A percentile compares a stretch with the other conserved stretches of the same genome.
Evolutionary conservation across 106 monocot species (phyloP).

Genomic region (Apostasia shenzhenica): DNA sequence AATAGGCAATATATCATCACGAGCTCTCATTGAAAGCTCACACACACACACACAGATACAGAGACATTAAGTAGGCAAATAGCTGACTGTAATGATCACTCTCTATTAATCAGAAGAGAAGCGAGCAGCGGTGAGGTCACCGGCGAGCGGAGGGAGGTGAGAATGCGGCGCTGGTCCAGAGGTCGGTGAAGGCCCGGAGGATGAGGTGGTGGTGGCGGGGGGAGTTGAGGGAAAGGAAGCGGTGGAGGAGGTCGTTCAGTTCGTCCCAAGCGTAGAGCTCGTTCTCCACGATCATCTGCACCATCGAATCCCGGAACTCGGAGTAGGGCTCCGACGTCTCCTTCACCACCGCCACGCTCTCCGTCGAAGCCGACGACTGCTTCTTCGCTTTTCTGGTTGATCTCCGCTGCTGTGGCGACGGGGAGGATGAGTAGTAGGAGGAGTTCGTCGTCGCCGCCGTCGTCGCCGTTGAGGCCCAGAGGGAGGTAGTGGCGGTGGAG

Average conservation of each 20-base stretch:
- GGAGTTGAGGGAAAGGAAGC: conserved; percentile 57
- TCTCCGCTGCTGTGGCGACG: conserved; percentile 3
- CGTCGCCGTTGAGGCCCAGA: conserved; percentile 6
- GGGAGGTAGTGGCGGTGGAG: conserved; percentile 10
- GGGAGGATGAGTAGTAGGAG: conserved; percentile 1
- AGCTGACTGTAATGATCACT: no score
- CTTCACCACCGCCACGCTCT: conserved; percentile 55
- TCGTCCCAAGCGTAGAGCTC: conserved; percentile 66
- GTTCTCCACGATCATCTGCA: conserved; percentile 73
- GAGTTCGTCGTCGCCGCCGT: conserved; percentile 13
- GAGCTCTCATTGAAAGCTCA: no score
- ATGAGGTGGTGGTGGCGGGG: conserved; percentile 67
- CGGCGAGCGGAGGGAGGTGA: background rate
- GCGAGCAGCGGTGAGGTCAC: background rate
- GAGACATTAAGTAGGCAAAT: no score
- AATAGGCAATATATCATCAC: no score
- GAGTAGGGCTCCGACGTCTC: conserved; percentile 54
- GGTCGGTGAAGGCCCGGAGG: conserved; percentile 69
- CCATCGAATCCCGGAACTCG: conserved; percentile 61
- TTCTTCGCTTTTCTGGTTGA: conserved; percentile 3
- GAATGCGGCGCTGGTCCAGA: conserved; percentile 35
- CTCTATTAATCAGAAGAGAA: no score
- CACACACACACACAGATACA: no score
- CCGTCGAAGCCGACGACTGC: conserved; percentile 11
- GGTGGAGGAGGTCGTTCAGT: conserved; percentile 43